Evolutionary conservation across 2,329 filamentous ascomycete genomes (phyloP).

Genomic region (Epichloe hybrida): DNA sequence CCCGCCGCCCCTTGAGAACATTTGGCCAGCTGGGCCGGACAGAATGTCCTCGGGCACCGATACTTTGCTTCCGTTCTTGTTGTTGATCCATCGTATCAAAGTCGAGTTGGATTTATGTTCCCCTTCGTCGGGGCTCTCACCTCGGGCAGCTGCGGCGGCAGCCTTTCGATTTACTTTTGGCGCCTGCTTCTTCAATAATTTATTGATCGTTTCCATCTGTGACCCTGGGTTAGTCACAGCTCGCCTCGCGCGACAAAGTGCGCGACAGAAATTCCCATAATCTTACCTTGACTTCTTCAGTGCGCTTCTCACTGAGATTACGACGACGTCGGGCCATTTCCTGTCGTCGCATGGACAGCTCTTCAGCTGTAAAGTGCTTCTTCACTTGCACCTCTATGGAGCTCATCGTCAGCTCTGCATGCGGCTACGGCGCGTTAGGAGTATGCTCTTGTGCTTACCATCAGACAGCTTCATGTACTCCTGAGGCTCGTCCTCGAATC

Average conservation of each 20-base stretch:
- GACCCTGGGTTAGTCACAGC: background rate
- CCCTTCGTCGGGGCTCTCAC: constrained; percentile 34
- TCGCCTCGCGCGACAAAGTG: background rate
- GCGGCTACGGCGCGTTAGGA: background rate
- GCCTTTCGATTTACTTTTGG: constrained; percentile 54
- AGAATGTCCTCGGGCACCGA: constrained; percentile 58
- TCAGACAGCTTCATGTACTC: constrained; percentile 48
- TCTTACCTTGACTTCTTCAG: constrained; percentile 48
- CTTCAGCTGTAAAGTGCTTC: constrained; percentile 47
- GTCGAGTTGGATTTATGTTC: constrained; percentile 40
- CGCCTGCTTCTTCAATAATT: constrained; percentile 73
- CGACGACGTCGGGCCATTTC: constrained; percentile 49
- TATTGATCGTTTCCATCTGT: constrained; percentile 84
- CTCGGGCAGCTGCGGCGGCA: constrained; percentile 27
- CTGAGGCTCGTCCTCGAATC: constrained; percentile 41
- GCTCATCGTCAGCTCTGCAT: background rate
- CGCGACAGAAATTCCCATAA: background rate
- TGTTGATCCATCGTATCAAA: constrained; percentile 60
- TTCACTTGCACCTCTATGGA: constrained; percentile 47
- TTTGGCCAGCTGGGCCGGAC: constrained; percentile 42
- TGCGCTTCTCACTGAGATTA: constrained; percentile 51
- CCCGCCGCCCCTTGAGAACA: constrained; percentile 33
- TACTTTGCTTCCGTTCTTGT: constrained; percentile 46
- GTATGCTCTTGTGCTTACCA: constrained; percentile 25
- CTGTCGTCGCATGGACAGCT: constrained; percentile 46